phyloP scores from a whole-genome alignment of 192 early-diverging fungal species.

The Coemansia sp. region DNA sequence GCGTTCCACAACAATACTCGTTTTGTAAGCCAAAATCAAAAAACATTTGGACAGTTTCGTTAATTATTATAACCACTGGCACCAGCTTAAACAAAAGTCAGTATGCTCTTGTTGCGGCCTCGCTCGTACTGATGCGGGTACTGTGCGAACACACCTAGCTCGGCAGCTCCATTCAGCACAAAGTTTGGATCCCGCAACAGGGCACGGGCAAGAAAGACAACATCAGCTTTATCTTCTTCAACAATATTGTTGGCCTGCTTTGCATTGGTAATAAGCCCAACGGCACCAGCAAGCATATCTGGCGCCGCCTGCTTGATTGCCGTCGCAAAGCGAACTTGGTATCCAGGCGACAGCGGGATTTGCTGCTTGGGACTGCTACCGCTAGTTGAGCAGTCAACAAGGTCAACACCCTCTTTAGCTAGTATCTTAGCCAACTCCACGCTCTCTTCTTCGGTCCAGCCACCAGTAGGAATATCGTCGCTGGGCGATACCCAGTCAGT shows the following conservation, averaged over 20 bases:
- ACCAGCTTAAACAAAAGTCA: constrained; percentile 21
- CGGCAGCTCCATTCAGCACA: constrained; percentile 63
- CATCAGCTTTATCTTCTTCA: constrained; percentile 64
- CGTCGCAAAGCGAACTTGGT: constrained; percentile 75
- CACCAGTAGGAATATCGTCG: constrained; percentile 26
- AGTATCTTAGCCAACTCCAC: constrained; percentile 63
- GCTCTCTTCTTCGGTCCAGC: constrained; percentile 78
- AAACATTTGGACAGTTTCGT: too few relatives aligned
- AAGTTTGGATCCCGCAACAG: constrained; percentile 74
- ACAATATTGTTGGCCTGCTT: constrained; percentile 73
- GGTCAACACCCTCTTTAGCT: constrained; percentile 71
- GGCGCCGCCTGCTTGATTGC: constrained; percentile 61
- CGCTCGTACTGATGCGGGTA: constrained; percentile 68
- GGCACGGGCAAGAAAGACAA: constrained; percentile 70
- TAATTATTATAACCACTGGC: background rate
- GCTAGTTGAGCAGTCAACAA: constrained; percentile 83
- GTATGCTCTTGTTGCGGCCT: constrained; percentile 40
- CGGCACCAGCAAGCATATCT: constrained; percentile 63
- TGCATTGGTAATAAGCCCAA: constrained; percentile 69
- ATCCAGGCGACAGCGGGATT: constrained; percentile 55
- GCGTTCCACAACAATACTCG: too few relatives aligned
- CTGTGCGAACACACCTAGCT: constrained; percentile 66
- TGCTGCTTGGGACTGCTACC: constrained; percentile 64
- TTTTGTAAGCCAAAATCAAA: too few relatives aligned
- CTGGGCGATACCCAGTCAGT: constrained; percentile 65